Conservation (phyloP, 306 rosid genomes). For the Vigna nakashimae region DNA sequence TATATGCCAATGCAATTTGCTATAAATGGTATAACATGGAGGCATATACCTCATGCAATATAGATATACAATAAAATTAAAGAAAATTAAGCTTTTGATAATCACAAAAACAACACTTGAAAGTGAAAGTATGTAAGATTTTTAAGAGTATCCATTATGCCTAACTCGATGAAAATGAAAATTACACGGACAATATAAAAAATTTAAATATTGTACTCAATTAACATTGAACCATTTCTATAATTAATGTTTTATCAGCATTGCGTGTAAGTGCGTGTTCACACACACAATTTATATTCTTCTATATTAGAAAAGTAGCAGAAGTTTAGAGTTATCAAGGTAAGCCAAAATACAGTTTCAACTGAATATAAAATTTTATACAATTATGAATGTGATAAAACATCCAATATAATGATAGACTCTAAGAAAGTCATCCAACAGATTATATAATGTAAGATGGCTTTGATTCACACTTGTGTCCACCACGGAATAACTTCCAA, state of each 20-base stretch:
- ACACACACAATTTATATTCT: not conserved
- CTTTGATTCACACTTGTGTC: not conserved
- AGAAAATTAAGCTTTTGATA: slow-evolving; percentile 1
- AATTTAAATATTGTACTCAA: not conserved
- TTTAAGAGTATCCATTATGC: not conserved
- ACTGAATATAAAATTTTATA: slow-evolving; percentile 2
- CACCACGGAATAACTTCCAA: not conserved
- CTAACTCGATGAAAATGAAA: slow-evolving; percentile 27
- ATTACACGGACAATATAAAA: slow-evolving; percentile 1
- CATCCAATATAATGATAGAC: slow-evolving; percentile 11
- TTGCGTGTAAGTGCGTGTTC: not conserved
- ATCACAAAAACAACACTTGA: not conserved
- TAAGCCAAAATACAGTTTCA: not conserved
- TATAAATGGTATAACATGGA: slow-evolving; percentile 31
- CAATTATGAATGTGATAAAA: not conserved
- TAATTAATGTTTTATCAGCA: not conserved
- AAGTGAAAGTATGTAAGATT: not conserved
- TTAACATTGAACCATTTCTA: slow-evolving; percentile 18
- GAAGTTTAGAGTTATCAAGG: not conserved
- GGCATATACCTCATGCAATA: slow-evolving; percentile 18
- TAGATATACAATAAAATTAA: slow-evolving; percentile 12
- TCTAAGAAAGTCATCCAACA: not conserved
- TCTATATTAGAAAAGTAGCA: not conserved
- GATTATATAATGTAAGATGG: not conserved
- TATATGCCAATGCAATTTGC: slow-evolving; percentile 10